A percentile compares a stretch with the other conserved stretches of the same genome.
Evolutionary conservation across 2,329 filamentous ascomycete species (phyloP).

Genomic region (Cercospora janseana): DNA sequence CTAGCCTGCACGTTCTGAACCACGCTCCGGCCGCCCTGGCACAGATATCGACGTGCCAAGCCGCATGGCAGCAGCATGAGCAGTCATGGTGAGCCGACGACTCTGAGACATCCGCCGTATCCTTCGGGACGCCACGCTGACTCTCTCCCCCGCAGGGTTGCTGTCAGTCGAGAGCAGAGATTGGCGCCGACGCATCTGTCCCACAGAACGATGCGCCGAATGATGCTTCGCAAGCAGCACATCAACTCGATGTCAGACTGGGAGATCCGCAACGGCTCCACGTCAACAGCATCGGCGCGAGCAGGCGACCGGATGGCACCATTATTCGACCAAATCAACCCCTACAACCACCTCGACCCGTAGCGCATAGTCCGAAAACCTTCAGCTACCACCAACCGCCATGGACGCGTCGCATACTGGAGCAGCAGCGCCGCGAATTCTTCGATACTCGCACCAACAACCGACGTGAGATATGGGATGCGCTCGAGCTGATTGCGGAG

Average conservation of each 20-base stretch:
- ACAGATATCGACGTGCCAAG: too few species aligned
- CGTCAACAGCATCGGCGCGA: constrained; percentile 3
- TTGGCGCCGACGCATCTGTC: not conserved
- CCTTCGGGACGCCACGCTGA: constrained; percentile 5
- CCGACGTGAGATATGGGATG: constrained; percentile 74
- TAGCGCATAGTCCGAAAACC: constrained; percentile 24
- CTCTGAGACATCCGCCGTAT: not conserved
- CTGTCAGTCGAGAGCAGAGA: constrained; percentile 18
- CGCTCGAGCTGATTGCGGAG: constrained; percentile 65
- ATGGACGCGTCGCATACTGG: constrained; percentile 70
- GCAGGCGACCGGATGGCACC: constrained; percentile 7
- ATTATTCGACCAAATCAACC: constrained; percentile 31
- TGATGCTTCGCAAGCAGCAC: constrained; percentile 13
- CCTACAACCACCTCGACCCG: constrained; percentile 29
- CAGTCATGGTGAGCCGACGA: constrained; percentile 2
- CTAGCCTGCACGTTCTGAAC: not conserved
- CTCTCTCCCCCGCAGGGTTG: constrained; percentile 16
- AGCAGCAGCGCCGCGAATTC: constrained; percentile 73
- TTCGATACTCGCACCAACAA: constrained; percentile 88
- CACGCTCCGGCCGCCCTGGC: too few species aligned
- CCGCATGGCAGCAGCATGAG: constrained; percentile 2
- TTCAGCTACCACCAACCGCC: constrained; percentile 32
- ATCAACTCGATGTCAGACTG: constrained; percentile 7
- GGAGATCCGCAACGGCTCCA: not conserved
- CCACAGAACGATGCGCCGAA: constrained; percentile 6